Evolutionary conservation across 176 grass and related monocot genomes (phyloP).

Genomic region (Luzula sylvatica): DNA sequence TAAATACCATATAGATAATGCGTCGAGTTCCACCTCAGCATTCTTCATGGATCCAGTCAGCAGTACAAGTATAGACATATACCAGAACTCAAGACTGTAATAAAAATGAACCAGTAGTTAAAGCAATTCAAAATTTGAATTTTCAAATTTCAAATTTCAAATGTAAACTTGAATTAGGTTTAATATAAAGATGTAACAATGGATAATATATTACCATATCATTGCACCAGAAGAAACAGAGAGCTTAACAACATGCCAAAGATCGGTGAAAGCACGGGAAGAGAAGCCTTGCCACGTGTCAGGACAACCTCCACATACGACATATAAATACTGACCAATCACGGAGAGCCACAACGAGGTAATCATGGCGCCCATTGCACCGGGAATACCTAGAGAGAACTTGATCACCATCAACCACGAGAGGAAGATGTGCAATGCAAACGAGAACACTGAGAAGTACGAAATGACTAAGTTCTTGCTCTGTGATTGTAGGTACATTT

Average conservation of each 20-base stretch:
- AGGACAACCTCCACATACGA: slow-evolving; percentile 13
- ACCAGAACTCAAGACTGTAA: slow-evolving; percentile 26
- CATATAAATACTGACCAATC: slow-evolving; percentile 15
- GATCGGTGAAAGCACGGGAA: slow-evolving; percentile 8
- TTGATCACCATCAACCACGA: slow-evolving; percentile 21
- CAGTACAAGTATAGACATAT: slow-evolving; percentile 15
- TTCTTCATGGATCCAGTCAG: slow-evolving; percentile 16
- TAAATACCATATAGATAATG: slow-evolving; percentile 22
- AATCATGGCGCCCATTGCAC: slow-evolving; percentile 1
- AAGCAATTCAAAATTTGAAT: too few species aligned
- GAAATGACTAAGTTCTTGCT: slow-evolving; percentile 22
- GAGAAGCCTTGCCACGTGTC: slow-evolving; percentile 22
- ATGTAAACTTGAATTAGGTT: too few species aligned
- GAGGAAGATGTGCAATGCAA: slow-evolving; percentile 17
- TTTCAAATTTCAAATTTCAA: too few species aligned
- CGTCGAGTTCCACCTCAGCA: slow-evolving; percentile 16
- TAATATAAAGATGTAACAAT: too few species aligned
- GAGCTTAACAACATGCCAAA: slow-evolving; percentile 19
- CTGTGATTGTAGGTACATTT: slow-evolving; percentile 27
- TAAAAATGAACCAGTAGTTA: not conserved
- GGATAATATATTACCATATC: slow-evolving; percentile 9
- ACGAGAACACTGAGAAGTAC: not conserved
- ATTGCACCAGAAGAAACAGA: slow-evolving; percentile 23
- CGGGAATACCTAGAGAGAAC: slow-evolving; percentile 1
- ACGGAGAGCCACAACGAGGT: slow-evolving; percentile 19